phyloP scores from a whole-genome alignment of 2,329 filamentous ascomycete genomes.

The Ceratocystiopsis sp. region DNA sequence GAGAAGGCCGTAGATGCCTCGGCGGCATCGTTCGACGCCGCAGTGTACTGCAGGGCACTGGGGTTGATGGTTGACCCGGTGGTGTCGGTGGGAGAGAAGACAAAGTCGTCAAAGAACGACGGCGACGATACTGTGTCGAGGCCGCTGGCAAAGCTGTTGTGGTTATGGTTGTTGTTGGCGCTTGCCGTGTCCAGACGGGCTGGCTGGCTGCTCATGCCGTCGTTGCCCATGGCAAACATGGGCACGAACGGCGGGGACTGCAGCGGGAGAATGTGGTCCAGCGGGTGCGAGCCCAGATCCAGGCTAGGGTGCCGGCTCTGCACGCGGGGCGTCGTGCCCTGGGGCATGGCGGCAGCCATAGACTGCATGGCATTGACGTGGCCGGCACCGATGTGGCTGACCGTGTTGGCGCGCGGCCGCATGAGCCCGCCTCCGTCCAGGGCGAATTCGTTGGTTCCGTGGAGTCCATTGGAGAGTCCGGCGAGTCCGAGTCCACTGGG shows the following conservation, averaged over 20 bases:
- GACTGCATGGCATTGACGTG: conserved; percentile 56
- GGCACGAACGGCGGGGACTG: conserved; percentile 39
- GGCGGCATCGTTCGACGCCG: conserved; percentile 50
- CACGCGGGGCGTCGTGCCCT: conserved; percentile 26
- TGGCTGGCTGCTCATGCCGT: conserved; percentile 49
- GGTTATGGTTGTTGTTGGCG: conserved; percentile 35
- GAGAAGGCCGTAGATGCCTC: conserved; percentile 29
- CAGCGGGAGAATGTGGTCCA: conserved; percentile 26
- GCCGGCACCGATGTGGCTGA: conserved; percentile 74
- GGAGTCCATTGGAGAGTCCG: no score
- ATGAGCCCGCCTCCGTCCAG: conserved; percentile 36
- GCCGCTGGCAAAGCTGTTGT: conserved; percentile 47
- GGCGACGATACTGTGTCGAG: conserved; percentile 62
- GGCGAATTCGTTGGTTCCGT: conserved; percentile 13
- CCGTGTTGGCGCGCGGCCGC: conserved; percentile 86
- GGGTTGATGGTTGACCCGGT: conserved; percentile 52
- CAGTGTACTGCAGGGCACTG: conserved; percentile 62
- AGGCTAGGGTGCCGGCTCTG: conserved; percentile 64
- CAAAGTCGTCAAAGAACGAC: conserved; percentile 49
- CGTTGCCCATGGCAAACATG: conserved; percentile 55
- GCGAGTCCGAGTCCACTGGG: no score
- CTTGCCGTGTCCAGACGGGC: conserved; percentile 63
- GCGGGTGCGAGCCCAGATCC: conserved; percentile 41
- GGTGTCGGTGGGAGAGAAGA: conserved; percentile 48
- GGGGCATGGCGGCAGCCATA: conserved; percentile 35